These are phyloP conservation scores for Sclerotinia sclerotiorum DNA, from an alignment of 2,329 filamentous ascomycete genomes.

Conservation along the genomic window DNA sequence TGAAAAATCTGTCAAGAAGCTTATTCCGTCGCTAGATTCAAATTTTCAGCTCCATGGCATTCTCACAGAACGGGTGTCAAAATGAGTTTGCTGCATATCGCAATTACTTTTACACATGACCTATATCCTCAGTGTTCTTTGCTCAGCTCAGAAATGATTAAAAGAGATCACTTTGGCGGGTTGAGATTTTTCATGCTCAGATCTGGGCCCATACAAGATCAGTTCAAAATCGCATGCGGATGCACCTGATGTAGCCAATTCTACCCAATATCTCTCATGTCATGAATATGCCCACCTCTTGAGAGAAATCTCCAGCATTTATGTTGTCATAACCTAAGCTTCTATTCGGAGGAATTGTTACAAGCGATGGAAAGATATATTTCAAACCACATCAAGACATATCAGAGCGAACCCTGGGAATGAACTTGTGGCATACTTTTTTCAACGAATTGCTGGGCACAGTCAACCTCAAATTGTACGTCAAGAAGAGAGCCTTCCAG, in stretches of 20 bases:
- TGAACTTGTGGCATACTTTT: neutral
- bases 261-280: neutral
- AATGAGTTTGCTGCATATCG: constrained; percentile 6
- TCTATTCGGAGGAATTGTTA: neutral
- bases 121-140: neutral
- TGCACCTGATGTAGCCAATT: neutral
- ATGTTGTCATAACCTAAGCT: neutral
- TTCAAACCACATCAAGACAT: neutral
- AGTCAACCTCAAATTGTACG: neutral
- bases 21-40: neutral
- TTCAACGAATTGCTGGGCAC: neutral
- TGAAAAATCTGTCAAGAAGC: neutral
- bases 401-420: neutral
- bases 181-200: neutral
- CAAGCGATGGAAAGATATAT: too few species aligned
- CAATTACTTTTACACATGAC: neutral
- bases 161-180: neutral
- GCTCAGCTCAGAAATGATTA: neutral
- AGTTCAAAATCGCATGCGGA: neutral
- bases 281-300: neutral
- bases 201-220: neutral
- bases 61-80: neutral
- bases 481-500: neutral
- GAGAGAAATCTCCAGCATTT: neutral
- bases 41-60: neutral